Percentiles rank a stretch among this genome's conserved stretches.
Evolutionary conservation across 495 filamentous ascomycete genomes (phyloP).

Genomic region (Annulohypoxylon stygium): DNA sequence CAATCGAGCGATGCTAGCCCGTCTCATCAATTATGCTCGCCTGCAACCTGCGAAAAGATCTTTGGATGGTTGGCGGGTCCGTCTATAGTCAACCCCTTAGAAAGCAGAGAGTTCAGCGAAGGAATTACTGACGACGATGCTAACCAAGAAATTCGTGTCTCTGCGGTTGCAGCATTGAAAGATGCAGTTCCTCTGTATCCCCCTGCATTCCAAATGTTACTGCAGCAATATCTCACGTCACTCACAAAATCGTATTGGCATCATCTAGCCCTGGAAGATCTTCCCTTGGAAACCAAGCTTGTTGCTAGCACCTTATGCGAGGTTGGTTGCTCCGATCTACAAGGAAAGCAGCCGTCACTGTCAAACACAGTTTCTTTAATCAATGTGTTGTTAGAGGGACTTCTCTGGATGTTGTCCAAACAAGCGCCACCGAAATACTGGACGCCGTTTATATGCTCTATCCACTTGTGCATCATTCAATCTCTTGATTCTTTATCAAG

Average conservation of each 20-base stretch:
- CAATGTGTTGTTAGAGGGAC: constrained; percentile 33
- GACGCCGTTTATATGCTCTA: constrained; percentile 43
- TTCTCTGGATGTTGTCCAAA: constrained; percentile 45
- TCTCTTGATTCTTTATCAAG: constrained; percentile 21
- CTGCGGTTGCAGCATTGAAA: constrained; percentile 56
- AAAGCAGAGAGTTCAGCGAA: constrained; percentile 30
- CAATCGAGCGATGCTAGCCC: constrained; percentile 29
- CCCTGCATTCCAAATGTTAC: constrained; percentile 49
- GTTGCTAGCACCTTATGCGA: constrained; percentile 43
- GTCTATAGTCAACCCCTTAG: constrained; percentile 40
- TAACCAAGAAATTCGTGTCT: constrained; percentile 53
- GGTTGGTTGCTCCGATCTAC: constrained; percentile 26
- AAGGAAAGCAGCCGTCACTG: constrained; percentile 7
- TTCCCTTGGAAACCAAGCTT: constrained; percentile 37
- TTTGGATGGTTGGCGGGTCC: constrained; percentile 47
- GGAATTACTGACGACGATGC: constrained; percentile 45
- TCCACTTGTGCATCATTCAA: constrained; percentile 37
- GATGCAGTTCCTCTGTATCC: constrained; percentile 55
- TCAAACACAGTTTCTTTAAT: constrained; percentile 41
- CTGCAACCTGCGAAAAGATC: constrained; percentile 52
- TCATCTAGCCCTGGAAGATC: constrained; percentile 33
- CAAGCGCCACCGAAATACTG: constrained; percentile 41
- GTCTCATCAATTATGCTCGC: constrained; percentile 50
- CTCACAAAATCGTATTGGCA: constrained; percentile 41
- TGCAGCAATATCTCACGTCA: constrained; percentile 44